Evolutionary conservation across 805 yeast genomes (phyloP), one percentile per base, ranked within the genome.

Genomic region (Tetrapisispora phaffii): DNA sequence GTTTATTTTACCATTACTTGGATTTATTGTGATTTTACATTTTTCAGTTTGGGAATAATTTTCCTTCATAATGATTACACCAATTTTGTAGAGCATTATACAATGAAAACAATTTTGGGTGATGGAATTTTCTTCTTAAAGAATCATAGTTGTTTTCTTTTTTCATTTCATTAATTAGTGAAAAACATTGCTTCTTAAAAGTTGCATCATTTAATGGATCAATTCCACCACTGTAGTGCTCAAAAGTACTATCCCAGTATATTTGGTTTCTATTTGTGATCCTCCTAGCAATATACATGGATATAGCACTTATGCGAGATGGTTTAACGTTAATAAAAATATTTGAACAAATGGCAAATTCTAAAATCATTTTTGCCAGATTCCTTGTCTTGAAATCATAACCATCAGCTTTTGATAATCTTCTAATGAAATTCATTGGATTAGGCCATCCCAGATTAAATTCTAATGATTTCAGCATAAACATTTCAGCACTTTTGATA

Each of bases 361-460:
- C 97, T 48, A 89, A 65, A 41, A 89, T 66, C 63, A 85, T 87
- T 62, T 89, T 88, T 23, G 93, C 96, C 50, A 85, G 70, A 9
- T 94, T 85, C 66, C 96, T 77, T 34, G 88, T 77, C 59, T 79
- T 82, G 45, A 83, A 80, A 62, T 87, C 94, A 64, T 87, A 88
- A 57, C 82, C 82, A 63, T 86, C 95, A 37, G 95, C 95, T 58
- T 85, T 85, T 34, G 94, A 84, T 39, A 86, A 80, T 59, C 95
- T 74, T 58, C 96, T 76, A 56, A 88, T 68, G 60, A 88, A 88
- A 64, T 87, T 85, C 82, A 87, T 77, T 41, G 96, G 96, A 59
- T 84, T 85, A 39, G 96, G 95, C 62, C 82, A 84, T 51, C 84
- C 78, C 59, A 88, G 72, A 60, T 85, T 81, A 63, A 84, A 88